Evolutionary conservation across 306 rosid genomes (phyloP).

Genomic region (Cucumis melo): DNA sequence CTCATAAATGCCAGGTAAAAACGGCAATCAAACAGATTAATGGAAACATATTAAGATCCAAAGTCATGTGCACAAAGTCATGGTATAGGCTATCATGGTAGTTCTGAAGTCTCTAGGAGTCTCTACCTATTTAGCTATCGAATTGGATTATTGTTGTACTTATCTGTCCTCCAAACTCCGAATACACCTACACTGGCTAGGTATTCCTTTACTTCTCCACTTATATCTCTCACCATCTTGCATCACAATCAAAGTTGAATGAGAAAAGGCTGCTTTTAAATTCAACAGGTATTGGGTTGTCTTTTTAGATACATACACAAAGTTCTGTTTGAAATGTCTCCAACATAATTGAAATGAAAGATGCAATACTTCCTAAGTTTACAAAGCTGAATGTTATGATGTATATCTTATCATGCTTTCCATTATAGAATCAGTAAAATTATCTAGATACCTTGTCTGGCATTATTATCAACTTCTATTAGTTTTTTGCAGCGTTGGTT

Average conservation of each 20-base stretch:
- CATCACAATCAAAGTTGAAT: neutral
- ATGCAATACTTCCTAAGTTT: neutral
- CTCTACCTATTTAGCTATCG: neutral
- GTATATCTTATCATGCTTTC: neutral
- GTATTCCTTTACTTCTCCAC: neutral
- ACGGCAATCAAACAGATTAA: neutral
- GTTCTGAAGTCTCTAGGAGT: neutral
- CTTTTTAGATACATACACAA: neutral
- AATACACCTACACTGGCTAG: neutral
- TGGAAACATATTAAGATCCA: neutral
- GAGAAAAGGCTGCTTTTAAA: neutral
- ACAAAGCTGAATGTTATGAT: neutral
- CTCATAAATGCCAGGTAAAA: neutral
- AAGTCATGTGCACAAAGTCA: neutral
- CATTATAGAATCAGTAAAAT: neutral
- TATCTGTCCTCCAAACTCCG: neutral
- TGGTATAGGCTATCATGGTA: neutral
- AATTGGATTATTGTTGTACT: neutral
- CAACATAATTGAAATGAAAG: neutral
- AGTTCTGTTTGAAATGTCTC: neutral
- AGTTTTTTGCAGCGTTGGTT: conserved; percentile 44
- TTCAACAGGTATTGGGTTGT: neutral
- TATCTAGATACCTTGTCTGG: neutral
- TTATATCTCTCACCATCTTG: neutral
- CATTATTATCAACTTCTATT: neutral